These are phyloP conservation scores for Plantago major DNA, from an alignment of 257 asterid genomes.

Conservation along the genomic window DNA sequence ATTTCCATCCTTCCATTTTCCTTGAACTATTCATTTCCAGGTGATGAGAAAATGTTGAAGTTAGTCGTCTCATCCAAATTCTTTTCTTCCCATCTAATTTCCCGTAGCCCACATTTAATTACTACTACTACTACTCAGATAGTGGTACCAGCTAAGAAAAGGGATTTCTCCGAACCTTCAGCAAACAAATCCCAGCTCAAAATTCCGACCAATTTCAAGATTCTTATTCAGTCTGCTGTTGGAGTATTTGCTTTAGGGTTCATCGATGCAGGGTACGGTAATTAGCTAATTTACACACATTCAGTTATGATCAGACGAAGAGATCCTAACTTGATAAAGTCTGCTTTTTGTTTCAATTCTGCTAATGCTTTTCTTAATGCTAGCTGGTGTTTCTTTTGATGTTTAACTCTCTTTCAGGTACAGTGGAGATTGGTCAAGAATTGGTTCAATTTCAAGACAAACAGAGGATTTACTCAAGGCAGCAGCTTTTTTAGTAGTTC, in stretches of 20 bases:
- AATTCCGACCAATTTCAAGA: conserved; percentile 20
- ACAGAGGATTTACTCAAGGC: conserved; percentile 57
- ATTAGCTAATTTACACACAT: conserved; percentile 14
- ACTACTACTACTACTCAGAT: conserved; percentile 3
- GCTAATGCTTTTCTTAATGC: too few relatives aligned
- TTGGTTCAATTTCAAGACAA: conserved; percentile 64
- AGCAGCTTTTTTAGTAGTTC: conserved; percentile 69
- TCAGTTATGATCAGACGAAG: too few relatives aligned
- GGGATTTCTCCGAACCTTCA: conserved; percentile 27
- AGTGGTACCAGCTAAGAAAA: conserved; percentile 32
- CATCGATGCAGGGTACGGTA: conserved; percentile 97
- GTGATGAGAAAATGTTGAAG: conserved; percentile 30
- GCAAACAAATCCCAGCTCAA: conserved; percentile 24
- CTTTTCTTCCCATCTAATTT: conserved; percentile 12
- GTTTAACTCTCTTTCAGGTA: conserved; percentile 39
- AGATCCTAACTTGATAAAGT: not conserved
- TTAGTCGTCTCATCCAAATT: conserved; percentile 13
- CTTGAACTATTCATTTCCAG: not conserved
- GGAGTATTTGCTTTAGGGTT: conserved; percentile 69
- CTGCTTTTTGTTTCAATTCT: not conserved
- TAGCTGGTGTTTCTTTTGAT: too few relatives aligned
- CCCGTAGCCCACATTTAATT: conserved; percentile 14
- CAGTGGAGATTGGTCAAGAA: conserved; percentile 94
- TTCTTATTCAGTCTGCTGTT: conserved; percentile 41
- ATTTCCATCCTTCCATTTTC: not conserved